Conservation (phyloP, 1,139 yeast genomes). For the Zygosaccharomyces sapae region DNA sequence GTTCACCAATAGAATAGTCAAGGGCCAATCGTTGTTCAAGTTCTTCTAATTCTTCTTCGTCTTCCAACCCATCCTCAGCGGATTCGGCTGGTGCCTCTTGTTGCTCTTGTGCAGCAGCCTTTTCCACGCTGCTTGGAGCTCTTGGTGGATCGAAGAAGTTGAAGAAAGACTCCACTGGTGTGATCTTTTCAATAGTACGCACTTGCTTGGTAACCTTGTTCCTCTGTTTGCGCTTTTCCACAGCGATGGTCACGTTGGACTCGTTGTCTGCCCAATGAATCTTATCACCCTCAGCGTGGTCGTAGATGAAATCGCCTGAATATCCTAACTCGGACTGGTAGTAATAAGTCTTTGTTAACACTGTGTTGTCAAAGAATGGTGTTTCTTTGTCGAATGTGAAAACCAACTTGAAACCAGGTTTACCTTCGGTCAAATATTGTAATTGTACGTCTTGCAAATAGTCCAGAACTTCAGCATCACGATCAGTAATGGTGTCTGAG, state of each 20-base stretch:
- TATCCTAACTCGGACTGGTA: conserved; percentile 93
- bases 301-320: conserved; percentile 94
- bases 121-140: conserved; percentile 54
- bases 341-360: conserved; percentile 78
- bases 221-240: conserved; percentile 96
- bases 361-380: conserved; percentile 69
- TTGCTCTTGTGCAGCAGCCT: conserved; percentile 42
- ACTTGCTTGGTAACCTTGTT: conserved; percentile 97
- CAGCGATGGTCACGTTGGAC: conserved; percentile 73
- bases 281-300: conserved; percentile 88
- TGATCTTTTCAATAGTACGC: conserved; percentile 88
- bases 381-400: conserved; percentile 72
- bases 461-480: conserved; percentile 81
- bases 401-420: conserved; percentile 85
- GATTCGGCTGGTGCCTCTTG: conserved; percentile 42
- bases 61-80: conserved; percentile 48
- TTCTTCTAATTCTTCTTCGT: conserved; percentile 66
- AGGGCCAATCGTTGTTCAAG: conserved; percentile 81
- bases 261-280: conserved; percentile 83
- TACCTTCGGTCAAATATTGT: conserved; percentile 62
- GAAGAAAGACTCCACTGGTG: conserved; percentile 92
- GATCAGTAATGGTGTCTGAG: conserved; percentile 80
- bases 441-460: conserved; percentile 67
- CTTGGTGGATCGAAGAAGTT: conserved; percentile 93
- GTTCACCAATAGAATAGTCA: conserved; percentile 96